phyloP scores from a whole-genome alignment of 208 protist species.

The Leishmania arabica region DNA sequence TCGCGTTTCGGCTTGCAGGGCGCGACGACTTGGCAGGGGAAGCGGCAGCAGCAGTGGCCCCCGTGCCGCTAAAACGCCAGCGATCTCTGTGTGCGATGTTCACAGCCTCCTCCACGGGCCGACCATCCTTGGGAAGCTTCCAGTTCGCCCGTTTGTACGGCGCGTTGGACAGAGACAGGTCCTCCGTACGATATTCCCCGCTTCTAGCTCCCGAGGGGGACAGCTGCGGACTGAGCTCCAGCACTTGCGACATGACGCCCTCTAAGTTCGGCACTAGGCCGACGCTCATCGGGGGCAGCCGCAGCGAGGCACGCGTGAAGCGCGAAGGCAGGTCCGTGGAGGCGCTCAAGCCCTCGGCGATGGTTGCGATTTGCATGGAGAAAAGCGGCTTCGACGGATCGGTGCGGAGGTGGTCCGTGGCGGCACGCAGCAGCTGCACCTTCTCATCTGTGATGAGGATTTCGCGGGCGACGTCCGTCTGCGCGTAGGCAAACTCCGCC shows the following conservation, averaged over 20 bases:
- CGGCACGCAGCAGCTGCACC: conserved; percentile 66
- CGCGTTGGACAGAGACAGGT: conserved; percentile 4
- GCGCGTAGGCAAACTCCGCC: conserved; percentile 63
- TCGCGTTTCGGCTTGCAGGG: not conserved
- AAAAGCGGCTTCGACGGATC: conserved; percentile 64
- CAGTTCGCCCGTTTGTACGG: conserved; percentile 15
- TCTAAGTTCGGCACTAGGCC: conserved; percentile 74
- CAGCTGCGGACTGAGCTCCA: conserved; percentile 30
- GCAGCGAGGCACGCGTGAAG: conserved; percentile 55
- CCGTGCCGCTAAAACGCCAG: not conserved
- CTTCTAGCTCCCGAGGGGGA: not conserved
- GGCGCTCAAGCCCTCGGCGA: conserved; percentile 68
- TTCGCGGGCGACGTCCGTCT: conserved; percentile 69
- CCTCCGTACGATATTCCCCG: not conserved
- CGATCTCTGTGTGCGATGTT: not conserved
- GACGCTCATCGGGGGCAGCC: conserved; percentile 40
- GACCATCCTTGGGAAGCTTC: not conserved
- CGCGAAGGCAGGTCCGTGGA: conserved; percentile 43
- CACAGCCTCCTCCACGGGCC: conserved; percentile 10
- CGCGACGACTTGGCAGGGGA: not conserved
- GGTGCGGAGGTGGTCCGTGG: conserved; percentile 64
- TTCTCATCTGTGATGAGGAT: conserved; percentile 82
- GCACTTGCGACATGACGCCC: conserved; percentile 65
- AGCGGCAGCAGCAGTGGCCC: not conserved
- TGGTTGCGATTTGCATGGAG: conserved; percentile 88